Percentiles rank a stretch among this genome's conserved stretches.
phyloP scores from a whole-genome alignment of 176 grass and related monocot genomes.

The Elymus sibiricus region DNA sequence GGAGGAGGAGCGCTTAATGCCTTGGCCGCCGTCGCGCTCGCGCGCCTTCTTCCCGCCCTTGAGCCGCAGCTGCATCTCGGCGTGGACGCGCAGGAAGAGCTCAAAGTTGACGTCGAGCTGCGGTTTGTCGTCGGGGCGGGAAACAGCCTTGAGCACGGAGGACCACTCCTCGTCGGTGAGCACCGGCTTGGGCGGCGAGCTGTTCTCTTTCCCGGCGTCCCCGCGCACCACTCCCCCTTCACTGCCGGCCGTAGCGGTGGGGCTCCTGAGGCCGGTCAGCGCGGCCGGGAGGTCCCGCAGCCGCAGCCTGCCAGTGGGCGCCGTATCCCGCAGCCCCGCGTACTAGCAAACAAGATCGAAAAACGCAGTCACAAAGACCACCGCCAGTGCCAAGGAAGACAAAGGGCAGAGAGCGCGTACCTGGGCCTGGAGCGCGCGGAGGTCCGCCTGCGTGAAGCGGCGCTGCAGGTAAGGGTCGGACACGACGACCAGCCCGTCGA shows the following conservation, averaged over 20 bases:
- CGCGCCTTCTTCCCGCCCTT: conserved; percentile 27
- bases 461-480: conserved; percentile 79
- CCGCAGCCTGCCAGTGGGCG: conserved; percentile 39
- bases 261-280: conserved; percentile 40
- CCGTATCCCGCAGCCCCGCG: conserved; percentile 42
- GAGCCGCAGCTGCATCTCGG: conserved; percentile 72
- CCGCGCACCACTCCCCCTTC: background rate
- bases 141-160: conserved; percentile 47
- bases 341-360: conserved; percentile 30
- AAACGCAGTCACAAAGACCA: background rate
- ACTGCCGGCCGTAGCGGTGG: background rate
- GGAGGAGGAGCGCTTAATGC: conserved; percentile 46
- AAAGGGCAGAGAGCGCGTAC: background rate
- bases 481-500: conserved; percentile 52
- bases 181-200: background rate
- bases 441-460: conserved; percentile 81
- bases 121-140: conserved; percentile 37
- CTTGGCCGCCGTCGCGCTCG: background rate
- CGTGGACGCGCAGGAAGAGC: conserved; percentile 74
- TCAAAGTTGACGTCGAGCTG: conserved; percentile 61
- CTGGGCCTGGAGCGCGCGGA: conserved; percentile 65
- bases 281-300: conserved; percentile 59
- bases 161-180: conserved; percentile 59
- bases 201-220: conserved; percentile 47
- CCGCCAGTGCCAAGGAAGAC: background rate